Percentiles rank a stretch among this genome's conserved stretches.
Conservation (phyloP, 176 grass and related monocot genomes). For the Carex kokanica region DNA sequence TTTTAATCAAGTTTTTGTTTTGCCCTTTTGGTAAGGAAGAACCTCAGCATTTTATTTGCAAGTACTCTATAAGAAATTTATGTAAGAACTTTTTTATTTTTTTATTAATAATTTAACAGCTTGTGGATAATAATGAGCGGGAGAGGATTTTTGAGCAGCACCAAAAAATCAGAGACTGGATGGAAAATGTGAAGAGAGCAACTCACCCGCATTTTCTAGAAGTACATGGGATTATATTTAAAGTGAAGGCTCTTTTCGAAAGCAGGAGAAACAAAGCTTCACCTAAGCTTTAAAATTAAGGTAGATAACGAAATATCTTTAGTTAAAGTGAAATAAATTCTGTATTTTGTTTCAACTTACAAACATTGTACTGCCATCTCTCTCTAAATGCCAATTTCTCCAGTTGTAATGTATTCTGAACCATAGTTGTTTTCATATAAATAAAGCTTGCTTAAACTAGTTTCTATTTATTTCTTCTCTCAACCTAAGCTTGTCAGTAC, state of each 20-base stretch:
- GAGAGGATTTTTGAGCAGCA: conserved; percentile 47
- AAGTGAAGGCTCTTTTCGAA: conserved; percentile 40
- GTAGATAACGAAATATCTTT: background rate
- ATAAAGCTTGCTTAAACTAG: conserved; percentile 1
- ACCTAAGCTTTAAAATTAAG: conserved; percentile 16
- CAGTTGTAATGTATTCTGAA: background rate
- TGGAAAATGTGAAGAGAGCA: conserved; percentile 76
- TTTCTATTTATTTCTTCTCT: background rate
- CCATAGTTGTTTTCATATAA: background rate
- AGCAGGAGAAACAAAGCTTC: conserved; percentile 14
- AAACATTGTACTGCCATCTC: background rate
- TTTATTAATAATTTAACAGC: conserved; percentile 27
- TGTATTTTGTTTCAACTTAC: background rate
- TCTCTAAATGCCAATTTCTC: background rate
- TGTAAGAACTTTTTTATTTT: background rate
- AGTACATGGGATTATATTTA: conserved; percentile 39
- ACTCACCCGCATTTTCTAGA: conserved; percentile 79
- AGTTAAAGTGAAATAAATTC: background rate
- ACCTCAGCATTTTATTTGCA: background rate
- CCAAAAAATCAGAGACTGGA: conserved; percentile 57
- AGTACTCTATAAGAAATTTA: background rate
- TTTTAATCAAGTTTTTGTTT: background rate
- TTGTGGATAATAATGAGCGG: conserved; percentile 40
- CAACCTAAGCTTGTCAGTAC: background rate
- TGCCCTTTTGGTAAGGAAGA: background rate